These are phyloP conservation scores for Serendipita sp. DNA, from an alignment of 768 basidiomycete species.

Conservation along the genomic window DNA sequence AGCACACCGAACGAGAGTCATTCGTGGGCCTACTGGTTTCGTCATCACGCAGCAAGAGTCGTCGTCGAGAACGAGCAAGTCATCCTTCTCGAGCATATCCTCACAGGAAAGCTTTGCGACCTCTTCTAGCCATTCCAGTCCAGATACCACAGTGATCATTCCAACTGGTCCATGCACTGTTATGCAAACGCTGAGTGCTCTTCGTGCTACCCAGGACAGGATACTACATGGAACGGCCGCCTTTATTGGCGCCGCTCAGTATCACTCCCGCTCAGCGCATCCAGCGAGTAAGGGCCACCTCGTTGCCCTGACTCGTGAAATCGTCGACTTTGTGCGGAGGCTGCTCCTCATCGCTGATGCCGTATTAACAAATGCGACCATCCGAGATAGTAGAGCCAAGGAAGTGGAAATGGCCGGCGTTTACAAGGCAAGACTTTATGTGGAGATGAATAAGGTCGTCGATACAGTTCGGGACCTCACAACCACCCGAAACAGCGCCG, in stretches of 20 bases:
- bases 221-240: conserved; percentile 90
- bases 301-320: conserved; percentile 88
- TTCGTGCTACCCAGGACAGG: conserved; percentile 74
- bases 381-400: not conserved
- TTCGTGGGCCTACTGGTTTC: not conserved
- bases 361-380: conserved; percentile 43
- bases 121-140: not conserved
- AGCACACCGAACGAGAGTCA: not conserved
- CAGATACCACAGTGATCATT: conserved; percentile 16
- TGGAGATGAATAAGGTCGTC: conserved; percentile 31
- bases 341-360: conserved; percentile 83
- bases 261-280: conserved; percentile 76
- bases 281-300: conserved; percentile 86
- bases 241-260: conserved; percentile 93
- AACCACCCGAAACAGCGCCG: not conserved
- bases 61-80: not conserved
- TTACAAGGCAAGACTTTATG: conserved; percentile 42
- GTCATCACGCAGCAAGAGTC: not conserved
- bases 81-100: not conserved
- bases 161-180: conserved; percentile 57
- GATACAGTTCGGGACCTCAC: not conserved
- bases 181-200: conserved; percentile 52
- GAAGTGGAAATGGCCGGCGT: conserved; percentile 22
- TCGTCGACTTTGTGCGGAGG: conserved; percentile 85
- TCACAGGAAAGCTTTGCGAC: not conserved